Evolutionary conservation across 257 asterid species (phyloP), one percentile per base, ranked within the genome.

Genomic region (Nicotiana undulata): DNA sequence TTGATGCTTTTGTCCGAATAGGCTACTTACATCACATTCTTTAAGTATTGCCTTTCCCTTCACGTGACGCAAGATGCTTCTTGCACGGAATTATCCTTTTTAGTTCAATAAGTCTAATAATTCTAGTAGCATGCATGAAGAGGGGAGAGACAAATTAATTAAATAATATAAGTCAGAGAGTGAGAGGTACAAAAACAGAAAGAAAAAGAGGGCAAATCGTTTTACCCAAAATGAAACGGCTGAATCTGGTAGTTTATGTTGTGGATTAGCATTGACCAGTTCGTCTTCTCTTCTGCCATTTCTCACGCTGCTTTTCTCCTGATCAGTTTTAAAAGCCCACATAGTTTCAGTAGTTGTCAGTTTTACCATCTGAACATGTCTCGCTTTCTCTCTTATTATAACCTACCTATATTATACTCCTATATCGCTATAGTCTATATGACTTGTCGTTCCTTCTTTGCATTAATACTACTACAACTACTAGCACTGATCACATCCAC

Each of bases 251-350:
- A 37, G 76, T 37, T 53, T 52, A 16, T 52, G 59, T 52, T 53
- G 59, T 53, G 59, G 20, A 53, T 53, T 53, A 53, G 68, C 67
- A 80, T 34, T 80, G 70, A 52, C 49, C 34, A 22, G 16, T 52
- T 16, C 29, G 37, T 16, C 81, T 64, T 3, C 82, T 77, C 75
- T 63, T 77, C 76, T 60, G 66, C 67, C 12, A 26, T 26, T 49
- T 75, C 49, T 40, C 18, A 9, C 6, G n/a, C 77, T 40, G 12
- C 1, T 3, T 40, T 68, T 59, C 67, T 46, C 66, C 44, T 26
- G 0, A 4, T 59, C 26, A 44, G 5, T 46, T 63, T 49, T 40
- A 20, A 12, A 40, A 40, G 58, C 32, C 58, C 32, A 37, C 10
- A 22, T 67, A 65, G 37, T 34, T 5, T 67, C 76, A 20, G 58